Evolutionary conservation across 108 stramenopile genomes (phyloP), one percentile per base, ranked within the genome.

Genomic region (Chaetoceros tenuissimus): DNA sequence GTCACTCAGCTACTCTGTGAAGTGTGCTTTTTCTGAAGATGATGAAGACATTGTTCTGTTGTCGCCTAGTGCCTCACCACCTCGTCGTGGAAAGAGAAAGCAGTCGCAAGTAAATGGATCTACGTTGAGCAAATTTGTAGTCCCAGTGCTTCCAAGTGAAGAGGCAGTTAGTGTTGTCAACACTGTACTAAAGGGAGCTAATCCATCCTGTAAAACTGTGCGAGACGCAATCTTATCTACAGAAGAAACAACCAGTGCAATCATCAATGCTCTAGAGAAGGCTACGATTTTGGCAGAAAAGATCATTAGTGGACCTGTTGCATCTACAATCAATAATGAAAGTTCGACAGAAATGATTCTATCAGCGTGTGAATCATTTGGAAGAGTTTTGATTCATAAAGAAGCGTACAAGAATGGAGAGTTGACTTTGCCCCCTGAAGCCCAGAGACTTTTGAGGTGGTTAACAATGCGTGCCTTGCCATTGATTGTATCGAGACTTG

Each of bases 321-420:
- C 16, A 25, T 5, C 16, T 8, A 24, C 5, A 5, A 8, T 10
- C 49, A 5, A 25, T 16, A 16, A 10, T 10, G 16, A 26, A 25
- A 10, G 16, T 51, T 26, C 25, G 8, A 40, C 75, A 46, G 64
- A 66, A 24, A 47, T 60, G 24, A 55, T 75, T 24, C 55, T 80
- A 18, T 26, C 48, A n/a, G 63, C 62, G 16, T 75, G 71, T 44
- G 77, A 78, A 28, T 30, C 59, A 17, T 82, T 81, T 67, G 89
- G 85, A 16, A 69, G 79, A 19, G 61, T 91, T 21, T 73, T 65
- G 2, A 52, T 91, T 27, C 89, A 91, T 67, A 75, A 78, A 60
- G 80, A 66, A 60, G 76, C 80, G 20, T 52, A 44, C 17, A 57
- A 46, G 17, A 66, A 56, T 17, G 69, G 69, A 1, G 31, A 51